Conservation (phyloP, 2,329 filamentous ascomycete species). For the Cladophialophora exuberans region DNA sequence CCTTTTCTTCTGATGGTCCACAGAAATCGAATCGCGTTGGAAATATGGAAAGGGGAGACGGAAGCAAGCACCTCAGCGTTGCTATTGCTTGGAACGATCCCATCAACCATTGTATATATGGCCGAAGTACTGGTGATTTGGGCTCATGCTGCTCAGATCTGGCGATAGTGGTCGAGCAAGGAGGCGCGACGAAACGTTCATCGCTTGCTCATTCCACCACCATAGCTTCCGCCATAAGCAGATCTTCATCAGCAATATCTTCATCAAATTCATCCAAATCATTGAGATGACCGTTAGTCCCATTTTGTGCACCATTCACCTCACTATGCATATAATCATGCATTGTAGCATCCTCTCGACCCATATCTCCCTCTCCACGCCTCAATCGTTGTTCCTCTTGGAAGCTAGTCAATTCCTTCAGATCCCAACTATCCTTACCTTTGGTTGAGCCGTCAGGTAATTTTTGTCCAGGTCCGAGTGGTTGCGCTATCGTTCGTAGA, state of each 20-base stretch:
- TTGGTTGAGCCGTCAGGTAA: slow-evolving; percentile 51
- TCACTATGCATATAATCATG: slow-evolving; percentile 36
- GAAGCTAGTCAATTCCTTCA: slow-evolving; percentile 75
- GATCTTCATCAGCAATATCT: slow-evolving; percentile 45
- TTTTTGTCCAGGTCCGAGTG: slow-evolving; percentile 79
- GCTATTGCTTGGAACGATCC: too few species aligned
- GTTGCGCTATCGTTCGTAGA: slow-evolving; percentile 86
- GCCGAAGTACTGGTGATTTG: too few species aligned
- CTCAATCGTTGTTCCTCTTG: slow-evolving; percentile 65
- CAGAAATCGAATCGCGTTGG: too few species aligned
- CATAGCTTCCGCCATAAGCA: slow-evolving; percentile 42
- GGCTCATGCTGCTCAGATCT: too few species aligned
- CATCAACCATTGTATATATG: too few species aligned
- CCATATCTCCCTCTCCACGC: slow-evolving; percentile 53
- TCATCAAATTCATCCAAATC: slow-evolving; percentile 40
- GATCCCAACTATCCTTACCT: slow-evolving; percentile 89
- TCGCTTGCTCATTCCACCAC: slow-evolving; percentile 38
- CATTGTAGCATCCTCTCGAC: slow-evolving; percentile 26
- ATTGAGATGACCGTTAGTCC: slow-evolving; percentile 26
- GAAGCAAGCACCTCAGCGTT: too few species aligned
- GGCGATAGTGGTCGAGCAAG: too few species aligned
- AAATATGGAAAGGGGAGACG: too few species aligned
- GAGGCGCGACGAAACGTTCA: too few species aligned
- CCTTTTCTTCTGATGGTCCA: too few species aligned
- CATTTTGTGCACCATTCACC: slow-evolving; percentile 26